phyloP scores from a whole-genome alignment of 2,329 filamentous ascomycete species.

The Hypoxylon sp. region DNA sequence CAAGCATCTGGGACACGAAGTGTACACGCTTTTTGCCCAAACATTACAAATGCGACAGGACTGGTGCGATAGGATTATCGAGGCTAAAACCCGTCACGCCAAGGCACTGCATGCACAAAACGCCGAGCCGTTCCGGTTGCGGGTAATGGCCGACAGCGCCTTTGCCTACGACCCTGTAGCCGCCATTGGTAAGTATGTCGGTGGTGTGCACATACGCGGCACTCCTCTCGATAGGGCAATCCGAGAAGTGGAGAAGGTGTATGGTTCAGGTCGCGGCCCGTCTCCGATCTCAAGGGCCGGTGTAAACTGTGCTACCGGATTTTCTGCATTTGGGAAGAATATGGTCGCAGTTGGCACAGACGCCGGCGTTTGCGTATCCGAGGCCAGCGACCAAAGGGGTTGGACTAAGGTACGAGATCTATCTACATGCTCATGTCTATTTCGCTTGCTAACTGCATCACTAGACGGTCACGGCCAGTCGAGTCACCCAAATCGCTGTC shows the following conservation, averaged over 20 bases:
- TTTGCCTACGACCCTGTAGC: slow-evolving; percentile 81
- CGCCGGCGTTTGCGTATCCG: slow-evolving; percentile 90
- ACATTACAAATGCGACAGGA: slow-evolving; percentile 80
- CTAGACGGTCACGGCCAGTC: slow-evolving; percentile 78
- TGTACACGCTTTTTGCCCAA: slow-evolving; percentile 89
- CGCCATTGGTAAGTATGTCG: slow-evolving; percentile 67
- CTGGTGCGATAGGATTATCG: slow-evolving; percentile 94
- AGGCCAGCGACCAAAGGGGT: slow-evolving; percentile 87
- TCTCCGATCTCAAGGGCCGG: slow-evolving; percentile 83
- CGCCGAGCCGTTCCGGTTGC: slow-evolving; percentile 91
- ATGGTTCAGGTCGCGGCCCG: slow-evolving; percentile 77
- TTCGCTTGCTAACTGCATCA: slow-evolving; percentile 34
- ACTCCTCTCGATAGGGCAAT: slow-evolving; percentile 94
- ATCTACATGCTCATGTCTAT: slow-evolving; percentile 14
- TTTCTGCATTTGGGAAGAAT: slow-evolving; percentile 83
- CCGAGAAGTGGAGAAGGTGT: slow-evolving; percentile 83
- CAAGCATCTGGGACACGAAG: slow-evolving; percentile 94
- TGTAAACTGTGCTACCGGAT: slow-evolving; percentile 94
- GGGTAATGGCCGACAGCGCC: slow-evolving; percentile 90
- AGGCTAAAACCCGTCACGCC: slow-evolving; percentile 94
- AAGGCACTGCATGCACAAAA: slow-evolving; percentile 90
- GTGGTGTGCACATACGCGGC: slow-evolving; percentile 80
- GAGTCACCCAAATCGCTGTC: slow-evolving; percentile 92
- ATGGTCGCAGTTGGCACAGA: slow-evolving; percentile 97
- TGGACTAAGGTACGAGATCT: slow-evolving; percentile 80